Conservation (phyloP, 192 early-diverging fungal genomes). For the Pecoramyces ruminantium region DNA sequence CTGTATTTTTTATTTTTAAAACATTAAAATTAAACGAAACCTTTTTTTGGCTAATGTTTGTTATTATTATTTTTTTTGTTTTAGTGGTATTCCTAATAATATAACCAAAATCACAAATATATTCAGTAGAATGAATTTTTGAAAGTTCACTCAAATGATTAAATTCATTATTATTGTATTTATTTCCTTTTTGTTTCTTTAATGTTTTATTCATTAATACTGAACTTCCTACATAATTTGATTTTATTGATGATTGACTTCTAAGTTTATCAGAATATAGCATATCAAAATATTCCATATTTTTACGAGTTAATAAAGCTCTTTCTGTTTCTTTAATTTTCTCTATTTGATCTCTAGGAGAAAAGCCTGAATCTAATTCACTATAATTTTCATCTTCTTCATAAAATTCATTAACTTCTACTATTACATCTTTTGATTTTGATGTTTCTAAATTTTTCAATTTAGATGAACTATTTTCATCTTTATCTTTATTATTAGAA, state of each 20-base stretch:
- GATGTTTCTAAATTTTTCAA: background rate
- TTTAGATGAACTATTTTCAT: background rate
- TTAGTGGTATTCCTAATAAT: slow-evolving; percentile 26
- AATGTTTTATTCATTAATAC: slow-evolving; percentile 18
- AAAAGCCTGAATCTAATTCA: slow-evolving; percentile 11
- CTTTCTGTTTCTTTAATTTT: slow-evolving; percentile 19
- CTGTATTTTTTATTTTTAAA: slow-evolving; percentile 12
- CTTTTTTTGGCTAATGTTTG: slow-evolving; percentile 15
- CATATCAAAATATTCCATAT: slow-evolving; percentile 9
- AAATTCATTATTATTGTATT: slow-evolving; percentile 13
- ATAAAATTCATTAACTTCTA: background rate
- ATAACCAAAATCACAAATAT: slow-evolving; percentile 36
- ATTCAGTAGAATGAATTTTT: slow-evolving; percentile 16
- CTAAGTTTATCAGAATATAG: slow-evolving; percentile 15
- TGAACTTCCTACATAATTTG: slow-evolving; percentile 22
- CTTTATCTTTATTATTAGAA: background rate
- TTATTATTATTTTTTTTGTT: slow-evolving; percentile 17
- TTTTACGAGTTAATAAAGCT: slow-evolving; percentile 17
- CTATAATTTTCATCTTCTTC: slow-evolving; percentile 5
- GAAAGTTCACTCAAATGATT: slow-evolving; percentile 18
- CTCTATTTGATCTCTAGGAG: slow-evolving; percentile 4
- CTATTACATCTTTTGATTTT: background rate
- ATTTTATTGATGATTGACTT: slow-evolving; percentile 5
- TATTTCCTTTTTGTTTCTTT: slow-evolving; percentile 9
- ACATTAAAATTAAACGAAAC: slow-evolving; percentile 23